Evolutionary conservation across 192 early-diverging fungal genomes (phyloP).

Genomic region (Diversispora eburnea): DNA sequence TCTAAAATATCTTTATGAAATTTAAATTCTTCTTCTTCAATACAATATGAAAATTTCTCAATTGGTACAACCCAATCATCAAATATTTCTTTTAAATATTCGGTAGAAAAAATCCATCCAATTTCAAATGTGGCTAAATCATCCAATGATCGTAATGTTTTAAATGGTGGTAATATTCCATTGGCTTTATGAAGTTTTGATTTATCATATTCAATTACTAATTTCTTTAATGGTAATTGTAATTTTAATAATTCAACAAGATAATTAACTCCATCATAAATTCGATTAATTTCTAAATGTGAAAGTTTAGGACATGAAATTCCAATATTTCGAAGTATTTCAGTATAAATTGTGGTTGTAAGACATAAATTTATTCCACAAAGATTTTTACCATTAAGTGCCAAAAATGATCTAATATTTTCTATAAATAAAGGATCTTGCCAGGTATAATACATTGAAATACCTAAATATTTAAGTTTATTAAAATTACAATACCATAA

Average conservation of each 20-base stretch:
- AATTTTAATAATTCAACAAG: background rate
- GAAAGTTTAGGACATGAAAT: background rate
- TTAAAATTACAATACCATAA: background rate
- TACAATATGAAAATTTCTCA: background rate
- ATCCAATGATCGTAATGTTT: background rate
- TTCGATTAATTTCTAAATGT: background rate
- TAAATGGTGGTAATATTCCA: background rate
- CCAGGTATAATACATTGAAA: background rate
- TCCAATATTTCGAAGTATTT: background rate
- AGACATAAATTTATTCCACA: background rate
- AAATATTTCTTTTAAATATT: background rate
- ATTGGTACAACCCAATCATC: background rate
- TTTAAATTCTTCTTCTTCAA: conserved; percentile 64
- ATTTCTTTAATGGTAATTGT: background rate
- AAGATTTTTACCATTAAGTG: background rate
- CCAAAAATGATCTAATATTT: background rate
- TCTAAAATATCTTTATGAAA: conserved; percentile 22
- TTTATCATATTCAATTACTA: conserved; percentile 1
- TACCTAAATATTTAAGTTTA: background rate
- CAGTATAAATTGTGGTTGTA: background rate
- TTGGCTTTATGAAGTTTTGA: background rate
- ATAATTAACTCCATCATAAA: background rate
- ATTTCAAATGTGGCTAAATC: background rate
- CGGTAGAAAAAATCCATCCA: background rate
- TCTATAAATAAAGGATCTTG: background rate